Base-by-base conservation (phyloP, 2,329 filamentous ascomycete genomes). In the Botrytis elliptica region DNA sequence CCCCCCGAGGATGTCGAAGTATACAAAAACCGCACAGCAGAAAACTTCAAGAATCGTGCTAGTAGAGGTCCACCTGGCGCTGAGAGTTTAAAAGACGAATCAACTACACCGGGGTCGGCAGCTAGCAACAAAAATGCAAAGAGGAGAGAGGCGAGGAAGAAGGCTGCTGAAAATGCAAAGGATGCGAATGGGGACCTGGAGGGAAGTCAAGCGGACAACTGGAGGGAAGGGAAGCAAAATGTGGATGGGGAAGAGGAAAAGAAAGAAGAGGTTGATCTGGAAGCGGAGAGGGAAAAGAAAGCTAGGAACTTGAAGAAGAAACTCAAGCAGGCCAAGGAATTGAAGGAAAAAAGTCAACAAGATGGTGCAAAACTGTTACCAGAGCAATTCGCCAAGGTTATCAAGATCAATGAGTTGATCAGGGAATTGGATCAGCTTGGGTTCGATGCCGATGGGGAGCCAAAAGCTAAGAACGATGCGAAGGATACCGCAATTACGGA, bases 381-480 rank as follows among this genome's bases (percentile, higher is more conserved):
- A 0, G 96, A 99, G 84, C 96, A 99, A 84, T 92, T 98, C 76
- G 94, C 95, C 78, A 99, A 99, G 85, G 93, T 99, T 72, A 97
- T 97, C 82, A 97, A 96, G 83, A 97, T 99, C 82, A 94, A 93
- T 76, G 96, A 99, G 84, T 87, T 99, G 69, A 91, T 98, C 74
- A 89, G 94, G 20, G 95, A 98, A 81, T 84, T 99, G 73, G 93
- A 97, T 79, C 88, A 89, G 3, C 86, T 99, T 42, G 95, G 95
- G 0, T 94, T 98, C 76, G 92, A 97, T 81, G 84, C 88, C 1
- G 92, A 97, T 16, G 93, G 91, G 4, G 92, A 95, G 75, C 87
- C 86, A 78, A 87, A 87, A 78, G 80, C 59, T n/a, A 77, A 75
- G 57, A 71, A 71, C 12, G 77, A 76, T 55, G 74, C 75, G n/a